These are phyloP conservation scores for Euphorbia schlechtendalii DNA, from an alignment of 441 rosid genomes.

Conservation along the genomic window DNA sequence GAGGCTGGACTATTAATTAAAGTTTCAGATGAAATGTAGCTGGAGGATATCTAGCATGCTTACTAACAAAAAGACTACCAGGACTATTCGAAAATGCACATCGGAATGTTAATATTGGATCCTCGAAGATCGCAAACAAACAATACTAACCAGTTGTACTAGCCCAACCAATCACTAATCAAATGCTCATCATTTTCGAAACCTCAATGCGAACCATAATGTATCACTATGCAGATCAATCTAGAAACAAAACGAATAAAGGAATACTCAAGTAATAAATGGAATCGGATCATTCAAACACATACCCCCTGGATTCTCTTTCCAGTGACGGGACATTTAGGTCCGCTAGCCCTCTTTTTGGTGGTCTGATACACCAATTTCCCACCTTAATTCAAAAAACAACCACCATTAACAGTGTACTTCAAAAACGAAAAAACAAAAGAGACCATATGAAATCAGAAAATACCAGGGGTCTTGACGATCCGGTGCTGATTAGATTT, in stretches of 20 bases:
- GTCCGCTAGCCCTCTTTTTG: constrained; percentile 82
- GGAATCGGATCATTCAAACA: background rate
- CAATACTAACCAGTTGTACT: background rate
- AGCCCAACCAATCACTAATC: too few relatives aligned
- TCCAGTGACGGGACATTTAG: constrained; percentile 80
- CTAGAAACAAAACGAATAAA: background rate
- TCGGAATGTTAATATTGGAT: background rate
- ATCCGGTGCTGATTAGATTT: constrained; percentile 79
- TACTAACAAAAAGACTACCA: too few relatives aligned
- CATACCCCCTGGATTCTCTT: constrained; percentile 83
- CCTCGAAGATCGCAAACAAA: background rate
- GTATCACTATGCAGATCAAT: background rate
- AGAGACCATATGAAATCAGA: background rate
- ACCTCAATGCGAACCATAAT: background rate
- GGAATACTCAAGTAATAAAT: background rate
- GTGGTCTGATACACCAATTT: constrained; percentile 77
- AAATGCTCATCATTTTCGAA: background rate
- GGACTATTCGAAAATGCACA: background rate
- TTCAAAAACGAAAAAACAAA: background rate
- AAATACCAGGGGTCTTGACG: constrained; percentile 81
- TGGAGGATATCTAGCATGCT: background rate
- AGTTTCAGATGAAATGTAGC: background rate
- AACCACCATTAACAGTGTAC: background rate
- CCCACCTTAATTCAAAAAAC: constrained; percentile 42
- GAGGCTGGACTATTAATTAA: background rate